A percentile compares a stretch with the other conserved stretches of the same genome.
phyloP scores from a whole-genome alignment of 139 green algal species.

The Deuterostichococcus epilithicus region DNA sequence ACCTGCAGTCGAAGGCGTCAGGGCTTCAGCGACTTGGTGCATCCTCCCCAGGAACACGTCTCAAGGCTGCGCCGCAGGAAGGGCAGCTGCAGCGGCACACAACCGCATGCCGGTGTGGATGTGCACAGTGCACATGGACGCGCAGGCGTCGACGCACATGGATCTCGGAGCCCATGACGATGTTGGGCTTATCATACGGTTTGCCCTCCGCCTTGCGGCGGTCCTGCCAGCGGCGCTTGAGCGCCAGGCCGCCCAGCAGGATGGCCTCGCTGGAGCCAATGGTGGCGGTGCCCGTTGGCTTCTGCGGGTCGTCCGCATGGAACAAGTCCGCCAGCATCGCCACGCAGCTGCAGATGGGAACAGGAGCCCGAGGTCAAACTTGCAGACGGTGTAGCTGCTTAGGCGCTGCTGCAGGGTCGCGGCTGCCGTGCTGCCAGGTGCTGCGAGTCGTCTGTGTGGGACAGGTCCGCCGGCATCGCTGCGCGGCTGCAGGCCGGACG shows the following conservation, averaged over 20 bases:
- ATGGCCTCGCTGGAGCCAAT: constrained; percentile 66
- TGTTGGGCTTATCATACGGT: constrained; percentile 51
- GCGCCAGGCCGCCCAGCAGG: constrained; percentile 58
- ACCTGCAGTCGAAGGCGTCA: constrained; percentile 30
- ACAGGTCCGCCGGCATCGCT: background rate
- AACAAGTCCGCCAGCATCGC: constrained; percentile 50
- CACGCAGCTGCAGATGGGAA: constrained; percentile 27
- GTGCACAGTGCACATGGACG: too few relatives aligned
- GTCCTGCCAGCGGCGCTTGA: constrained; percentile 64
- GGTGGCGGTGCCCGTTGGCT: constrained; percentile 36
- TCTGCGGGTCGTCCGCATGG: constrained; percentile 29
- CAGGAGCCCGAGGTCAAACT: background rate
- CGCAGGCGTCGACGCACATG: constrained; percentile 38
- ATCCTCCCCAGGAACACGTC: too few relatives aligned
- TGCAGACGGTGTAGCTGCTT: too few relatives aligned
- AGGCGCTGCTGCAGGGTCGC: too few relatives aligned
- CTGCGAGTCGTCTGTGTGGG: background rate
- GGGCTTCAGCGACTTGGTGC: too few relatives aligned
- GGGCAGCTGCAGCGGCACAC: too few relatives aligned
- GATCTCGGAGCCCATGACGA: constrained; percentile 48
- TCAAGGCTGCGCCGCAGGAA: too few relatives aligned
- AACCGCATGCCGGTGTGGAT: too few relatives aligned
- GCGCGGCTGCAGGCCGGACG: background rate
- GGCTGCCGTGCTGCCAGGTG: background rate
- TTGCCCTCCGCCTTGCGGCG: constrained; percentile 32